phyloP scores from a whole-genome alignment of 495 filamentous ascomycete genomes.

The Penicillium arizonense region DNA sequence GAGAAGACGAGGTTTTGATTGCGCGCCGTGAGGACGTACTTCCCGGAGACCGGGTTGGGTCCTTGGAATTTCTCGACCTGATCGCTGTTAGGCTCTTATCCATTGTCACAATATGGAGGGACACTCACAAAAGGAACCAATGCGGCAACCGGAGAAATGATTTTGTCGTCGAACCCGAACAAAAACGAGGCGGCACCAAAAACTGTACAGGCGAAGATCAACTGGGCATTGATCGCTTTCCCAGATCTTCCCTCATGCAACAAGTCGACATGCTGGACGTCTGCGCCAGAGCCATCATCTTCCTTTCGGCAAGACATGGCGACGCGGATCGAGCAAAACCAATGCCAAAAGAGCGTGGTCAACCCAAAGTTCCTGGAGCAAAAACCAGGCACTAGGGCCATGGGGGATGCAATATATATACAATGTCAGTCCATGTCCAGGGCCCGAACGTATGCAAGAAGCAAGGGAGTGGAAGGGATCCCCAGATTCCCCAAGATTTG shows the following conservation, averaged over 20 bases:
- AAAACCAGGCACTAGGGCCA: slow-evolving; percentile 1
- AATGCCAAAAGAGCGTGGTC: slow-evolving; percentile 7
- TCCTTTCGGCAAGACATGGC: slow-evolving; percentile 9
- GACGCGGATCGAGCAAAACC: slow-evolving; percentile 3
- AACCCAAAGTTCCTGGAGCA: background rate
- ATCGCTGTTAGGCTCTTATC: background rate
- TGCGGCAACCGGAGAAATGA: slow-evolving; percentile 40
- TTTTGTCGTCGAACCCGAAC: slow-evolving; percentile 41
- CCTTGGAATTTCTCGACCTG: slow-evolving; percentile 38
- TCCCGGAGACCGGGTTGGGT: slow-evolving; percentile 22
- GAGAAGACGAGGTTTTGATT: slow-evolving; percentile 40
- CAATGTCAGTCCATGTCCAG: too few relatives aligned
- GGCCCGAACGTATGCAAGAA: too few relatives aligned
- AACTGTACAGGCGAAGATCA: slow-evolving; percentile 31
- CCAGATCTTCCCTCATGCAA: slow-evolving; percentile 5
- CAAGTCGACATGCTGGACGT: slow-evolving; percentile 25
- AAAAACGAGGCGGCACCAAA: slow-evolving; percentile 38
- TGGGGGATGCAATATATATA: background rate
- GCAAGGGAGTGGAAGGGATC: background rate
- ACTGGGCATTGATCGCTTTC: slow-evolving; percentile 23
- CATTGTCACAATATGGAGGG: background rate
- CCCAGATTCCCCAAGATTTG: slow-evolving; percentile 13
- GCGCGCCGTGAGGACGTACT: slow-evolving; percentile 30
- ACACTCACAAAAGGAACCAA: slow-evolving; percentile 34
- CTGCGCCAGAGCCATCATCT: slow-evolving; percentile 5